These are phyloP conservation scores for Mortierella antarctica DNA, from an alignment of 192 early-diverging fungal species.

Conservation along the genomic window DNA sequence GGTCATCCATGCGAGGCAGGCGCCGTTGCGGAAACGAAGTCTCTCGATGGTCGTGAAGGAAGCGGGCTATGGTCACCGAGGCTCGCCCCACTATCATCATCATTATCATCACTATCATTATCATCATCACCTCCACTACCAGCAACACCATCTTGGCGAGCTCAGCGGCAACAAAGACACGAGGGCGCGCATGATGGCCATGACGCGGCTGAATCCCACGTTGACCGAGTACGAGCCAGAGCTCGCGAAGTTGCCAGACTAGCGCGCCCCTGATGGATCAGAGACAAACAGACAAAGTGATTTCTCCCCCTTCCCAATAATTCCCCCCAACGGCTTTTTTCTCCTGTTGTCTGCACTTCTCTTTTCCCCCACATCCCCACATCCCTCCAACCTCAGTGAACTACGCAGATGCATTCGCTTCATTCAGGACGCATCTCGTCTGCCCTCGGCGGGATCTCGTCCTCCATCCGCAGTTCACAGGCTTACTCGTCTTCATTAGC, in stretches of 20 bases:
- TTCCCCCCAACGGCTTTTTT: neutral
- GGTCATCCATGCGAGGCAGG: neutral
- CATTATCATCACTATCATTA: too few relatives aligned
- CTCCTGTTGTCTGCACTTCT: neutral
- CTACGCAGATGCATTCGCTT: neutral
- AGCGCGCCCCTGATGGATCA: neutral
- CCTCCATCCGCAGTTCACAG: neutral
- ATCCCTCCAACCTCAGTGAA: neutral
- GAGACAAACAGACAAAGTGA: neutral
- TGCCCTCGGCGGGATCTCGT: slow-evolving; percentile 4
- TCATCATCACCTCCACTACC: too few relatives aligned
- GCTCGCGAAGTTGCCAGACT: neutral
- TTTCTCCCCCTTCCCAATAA: neutral
- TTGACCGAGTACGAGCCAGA: slow-evolving; percentile 29
- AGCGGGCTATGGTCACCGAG: neutral
- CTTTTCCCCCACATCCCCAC: neutral
- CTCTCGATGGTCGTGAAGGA: slow-evolving; percentile 21
- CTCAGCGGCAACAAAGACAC: neutral
- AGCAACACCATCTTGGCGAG: neutral
- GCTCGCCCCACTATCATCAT: too few relatives aligned
- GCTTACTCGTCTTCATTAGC: neutral
- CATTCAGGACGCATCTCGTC: neutral
- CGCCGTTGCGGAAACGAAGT: slow-evolving; percentile 20
- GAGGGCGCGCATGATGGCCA: slow-evolving; percentile 7
- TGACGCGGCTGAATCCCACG: slow-evolving; percentile 34